Base-by-base conservation (phyloP, 306 rosid genomes). In the Erythrophleum fordii region DNA sequence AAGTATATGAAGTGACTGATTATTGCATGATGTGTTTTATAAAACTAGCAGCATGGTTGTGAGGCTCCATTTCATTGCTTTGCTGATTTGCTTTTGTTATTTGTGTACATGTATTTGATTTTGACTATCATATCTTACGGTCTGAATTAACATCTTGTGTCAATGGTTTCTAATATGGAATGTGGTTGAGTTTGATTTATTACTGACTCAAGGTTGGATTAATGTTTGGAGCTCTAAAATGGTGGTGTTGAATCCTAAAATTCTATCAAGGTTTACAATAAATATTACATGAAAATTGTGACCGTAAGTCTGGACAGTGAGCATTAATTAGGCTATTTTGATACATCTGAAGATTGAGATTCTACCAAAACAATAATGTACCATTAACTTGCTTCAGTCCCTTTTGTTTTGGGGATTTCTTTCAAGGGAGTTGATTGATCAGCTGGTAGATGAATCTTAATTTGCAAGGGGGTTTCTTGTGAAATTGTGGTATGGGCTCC, bases 61-160 rank as follows among this genome's bases (percentile, higher is more conserved):
- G 44, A 56, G 75, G 48, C 60, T 9, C 14, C 5, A 2, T 44
- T 64, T 74, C 28, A 45, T 65, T 72, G 45, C 7, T 64, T 82
- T 44, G 53, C 59, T 70, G 44, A 26, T 10, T 76, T 75, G 35
- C 41, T 72, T 22, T 37, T 41, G 5, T 14, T 46, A 9, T 44
- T 12, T n/a, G 17, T 41, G 29, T 39, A 12, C 76, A 77, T 62
- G 72, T 81, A 34, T 60, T 55, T 34, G 1, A 78, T 66, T 85
- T 60, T 61, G 48, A 62, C 51, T 23, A 35, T 73, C 25, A 26
- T 73, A 28, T 58, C 64, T 52, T 66, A 22, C 8, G 37, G 59
- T 31, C 8, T 31, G 60, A 31, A 60, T 46, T 56, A 61, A 11
- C 52, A 34, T 48, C 69, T 31, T 81, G 46, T 29, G 20, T 66